phyloP scores from a whole-genome alignment of 139 green algal genomes.

The Yamagishiella unicocca region DNA sequence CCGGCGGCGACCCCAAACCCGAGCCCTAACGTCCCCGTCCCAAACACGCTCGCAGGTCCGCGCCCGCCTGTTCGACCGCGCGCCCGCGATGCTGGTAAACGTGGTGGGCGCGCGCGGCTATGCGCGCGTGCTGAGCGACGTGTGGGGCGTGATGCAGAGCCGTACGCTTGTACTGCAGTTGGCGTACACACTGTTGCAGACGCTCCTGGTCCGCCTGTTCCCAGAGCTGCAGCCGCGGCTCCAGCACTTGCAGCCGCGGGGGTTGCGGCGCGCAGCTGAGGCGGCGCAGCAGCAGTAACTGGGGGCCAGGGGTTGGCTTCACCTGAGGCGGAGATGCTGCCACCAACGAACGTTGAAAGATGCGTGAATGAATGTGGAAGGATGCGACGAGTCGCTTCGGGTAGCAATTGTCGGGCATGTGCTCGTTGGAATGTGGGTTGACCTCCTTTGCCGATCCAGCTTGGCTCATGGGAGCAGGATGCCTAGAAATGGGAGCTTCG shows the following conservation, averaged over 20 bases:
- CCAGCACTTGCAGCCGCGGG: conserved; percentile 11
- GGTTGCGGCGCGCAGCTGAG: no score
- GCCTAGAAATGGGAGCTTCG: no score
- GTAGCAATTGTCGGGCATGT: no score
- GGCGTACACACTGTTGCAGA: conserved; percentile 1
- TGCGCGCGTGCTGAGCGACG: conserved; percentile 5
- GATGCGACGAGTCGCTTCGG: no score
- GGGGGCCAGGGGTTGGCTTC: no score
- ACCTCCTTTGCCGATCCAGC: no score
- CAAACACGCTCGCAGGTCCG: neutral
- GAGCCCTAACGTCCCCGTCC: neutral
- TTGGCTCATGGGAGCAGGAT: no score
- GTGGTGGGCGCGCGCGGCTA: conserved; percentile 13
- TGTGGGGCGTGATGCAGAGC: conserved; percentile 33
- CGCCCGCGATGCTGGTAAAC: conserved; percentile 1
- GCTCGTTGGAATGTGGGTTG: no score
- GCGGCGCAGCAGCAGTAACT: no score
- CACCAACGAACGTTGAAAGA: no score
- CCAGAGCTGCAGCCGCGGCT: conserved; percentile 15
- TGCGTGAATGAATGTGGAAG: no score
- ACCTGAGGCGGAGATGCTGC: no score
- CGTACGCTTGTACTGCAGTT: conserved; percentile 35
- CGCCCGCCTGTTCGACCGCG: neutral
- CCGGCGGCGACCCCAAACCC: neutral
- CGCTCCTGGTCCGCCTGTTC: conserved; percentile 1